These are phyloP conservation scores for Daedaleopsis sinensis DNA, from an alignment of 768 basidiomycete genomes.

Conservation along the genomic window DNA sequence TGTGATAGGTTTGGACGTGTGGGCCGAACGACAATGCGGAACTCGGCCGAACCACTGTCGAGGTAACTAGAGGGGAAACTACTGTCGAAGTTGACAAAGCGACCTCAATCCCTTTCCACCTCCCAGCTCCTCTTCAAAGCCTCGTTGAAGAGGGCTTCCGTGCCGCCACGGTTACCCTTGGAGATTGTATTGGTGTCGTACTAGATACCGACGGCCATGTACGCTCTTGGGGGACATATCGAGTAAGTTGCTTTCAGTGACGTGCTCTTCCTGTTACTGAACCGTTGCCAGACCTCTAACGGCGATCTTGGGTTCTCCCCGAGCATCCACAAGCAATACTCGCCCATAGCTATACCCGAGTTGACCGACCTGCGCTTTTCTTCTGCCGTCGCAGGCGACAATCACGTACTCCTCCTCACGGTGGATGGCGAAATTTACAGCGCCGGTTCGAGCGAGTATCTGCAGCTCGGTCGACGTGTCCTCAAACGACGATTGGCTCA, in stretches of 20 bases:
- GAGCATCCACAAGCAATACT: conserved; percentile 25
- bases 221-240: conserved; percentile 48
- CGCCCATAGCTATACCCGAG: conserved; percentile 23
- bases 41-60: conserved; percentile 15
- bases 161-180: conserved; percentile 43
- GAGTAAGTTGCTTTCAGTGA: conserved; percentile 30
- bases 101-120: not conserved
- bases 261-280: not conserved
- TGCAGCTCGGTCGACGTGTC: conserved; percentile 48
- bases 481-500: conserved; percentile 41
- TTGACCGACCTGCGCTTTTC: conserved; percentile 27
- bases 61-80: not conserved
- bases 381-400: conserved; percentile 44
- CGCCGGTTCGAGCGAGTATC: conserved; percentile 47
- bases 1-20: conserved; percentile 15
- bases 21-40: conserved; percentile 14
- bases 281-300: conserved; percentile 19
- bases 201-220: conserved; percentile 42
- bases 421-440: conserved; percentile 46
- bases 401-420: conserved; percentile 51
- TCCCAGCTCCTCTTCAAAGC: conserved; percentile 27
- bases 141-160: conserved; percentile 42
- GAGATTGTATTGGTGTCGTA: conserved; percentile 45
- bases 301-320: conserved; percentile 36
- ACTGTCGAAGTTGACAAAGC: conserved; percentile 5